These are phyloP conservation scores for Cryptomeria japonica DNA, from an alignment of 75 land plant genomes.

Conservation along the genomic window DNA sequence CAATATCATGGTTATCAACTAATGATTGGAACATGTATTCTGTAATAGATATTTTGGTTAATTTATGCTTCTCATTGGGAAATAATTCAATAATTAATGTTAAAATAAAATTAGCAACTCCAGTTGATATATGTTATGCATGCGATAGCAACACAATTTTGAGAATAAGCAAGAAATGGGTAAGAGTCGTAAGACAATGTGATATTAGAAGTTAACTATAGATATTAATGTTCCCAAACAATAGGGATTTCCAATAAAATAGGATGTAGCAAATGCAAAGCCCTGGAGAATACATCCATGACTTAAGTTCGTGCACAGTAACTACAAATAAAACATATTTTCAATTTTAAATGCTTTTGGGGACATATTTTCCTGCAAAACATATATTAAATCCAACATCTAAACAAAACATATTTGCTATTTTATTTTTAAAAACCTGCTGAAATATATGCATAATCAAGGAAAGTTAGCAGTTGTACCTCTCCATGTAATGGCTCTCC, in stretches of 20 bases:
- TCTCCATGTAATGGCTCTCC: slow-evolving; percentile 99
- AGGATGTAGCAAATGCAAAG: background rate
- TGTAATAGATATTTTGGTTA: background rate
- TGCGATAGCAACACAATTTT: background rate
- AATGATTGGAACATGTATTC: background rate
- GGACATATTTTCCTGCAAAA: background rate
- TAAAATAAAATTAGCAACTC: background rate
- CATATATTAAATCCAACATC: background rate
- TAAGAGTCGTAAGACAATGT: background rate
- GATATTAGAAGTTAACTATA: background rate
- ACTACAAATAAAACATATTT: background rate
- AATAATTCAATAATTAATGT: background rate
- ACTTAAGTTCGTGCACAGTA: background rate
- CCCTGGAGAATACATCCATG: background rate
- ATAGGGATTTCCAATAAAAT: background rate
- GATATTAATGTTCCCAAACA: background rate
- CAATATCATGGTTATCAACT: background rate
- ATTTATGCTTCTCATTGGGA: background rate
- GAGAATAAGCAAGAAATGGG: background rate
- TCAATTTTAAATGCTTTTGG: background rate
- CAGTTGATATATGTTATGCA: background rate
- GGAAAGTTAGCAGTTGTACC: slow-evolving; percentile 43
- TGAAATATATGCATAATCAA: background rate
- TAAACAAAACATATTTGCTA: background rate
- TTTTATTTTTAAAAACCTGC: background rate